Evolutionary conservation across 2,329 filamentous ascomycete genomes (phyloP).

Genomic region (Chrysosporium queenslandicum): DNA sequence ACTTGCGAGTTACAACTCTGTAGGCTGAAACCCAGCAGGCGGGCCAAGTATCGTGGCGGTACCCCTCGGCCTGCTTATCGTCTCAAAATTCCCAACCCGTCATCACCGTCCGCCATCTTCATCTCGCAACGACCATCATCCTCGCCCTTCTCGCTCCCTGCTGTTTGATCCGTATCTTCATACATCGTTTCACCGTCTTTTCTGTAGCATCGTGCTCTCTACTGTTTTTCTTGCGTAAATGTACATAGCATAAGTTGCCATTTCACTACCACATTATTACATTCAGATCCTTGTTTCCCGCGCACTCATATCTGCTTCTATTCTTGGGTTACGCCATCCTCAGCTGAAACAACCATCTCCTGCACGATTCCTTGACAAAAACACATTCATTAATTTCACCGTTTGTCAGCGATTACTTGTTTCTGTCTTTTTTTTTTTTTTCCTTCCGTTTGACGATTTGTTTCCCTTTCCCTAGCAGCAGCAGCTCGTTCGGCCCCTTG

Average conservation of each 20-base stretch:
- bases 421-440: neutral
- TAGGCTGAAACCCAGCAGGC: slow-evolving; percentile 2
- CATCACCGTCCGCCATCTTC: neutral
- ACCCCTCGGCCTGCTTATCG: neutral
- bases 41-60: neutral
- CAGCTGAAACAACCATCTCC: slow-evolving; percentile 10
- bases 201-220: too few species aligned
- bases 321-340: slow-evolving; percentile 3
- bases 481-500: neutral
- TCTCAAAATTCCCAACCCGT: neutral
- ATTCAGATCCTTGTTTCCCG: neutral
- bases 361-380: neutral
- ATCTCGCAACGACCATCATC: neutral
- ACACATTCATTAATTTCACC: neutral
- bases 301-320: neutral
- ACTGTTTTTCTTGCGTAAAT: too few species aligned
- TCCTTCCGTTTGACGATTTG: too few species aligned
- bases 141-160: neutral
- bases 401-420: neutral
- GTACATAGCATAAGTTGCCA: neutral
- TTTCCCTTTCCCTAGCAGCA: neutral
- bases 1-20: neutral
- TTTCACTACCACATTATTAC: neutral
- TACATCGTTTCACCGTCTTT: neutral
- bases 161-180: neutral